Base-by-base conservation (phyloP, 257 asterid species). In the Salvia hispanica region DNA sequence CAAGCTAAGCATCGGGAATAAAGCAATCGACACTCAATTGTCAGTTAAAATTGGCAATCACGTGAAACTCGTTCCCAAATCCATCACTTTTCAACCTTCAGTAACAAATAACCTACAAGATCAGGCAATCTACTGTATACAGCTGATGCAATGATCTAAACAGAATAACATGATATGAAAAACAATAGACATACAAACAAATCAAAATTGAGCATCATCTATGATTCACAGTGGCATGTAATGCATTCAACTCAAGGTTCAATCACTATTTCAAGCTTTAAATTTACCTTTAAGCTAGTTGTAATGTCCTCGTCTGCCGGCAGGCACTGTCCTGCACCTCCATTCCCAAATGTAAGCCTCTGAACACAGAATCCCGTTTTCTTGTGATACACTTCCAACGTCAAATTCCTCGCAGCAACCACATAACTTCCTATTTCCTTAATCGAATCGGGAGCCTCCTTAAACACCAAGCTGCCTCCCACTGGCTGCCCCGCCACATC, bases 381-480 rank as follows among this genome's bases (percentile, higher is more conserved):
- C 83, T 79, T 92, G 71, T 90, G 96, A 82, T 86, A 88, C 75
- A 88, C 65, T 74, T 90, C 98, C 63, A 85, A 69, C 54, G 58
- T 70, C 59, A 81, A 83, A 66, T 71, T 80, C 81, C 71, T 83
- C n/a, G 78, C 76, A 60, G 87, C 88, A 37, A 81, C 76, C 62
- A 92, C 81, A 73, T 80, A 84, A 57, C 78, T 77, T 70, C 98
- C 95, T 52, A 88, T 74, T 77, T 92, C 98, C 58, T 78, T 83
- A 8, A 92, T 62, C 36, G 87, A 83, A 75, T 85, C 84, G 5
- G 97, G 95, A 53, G 82, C 75, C 68, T 82, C 88, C 76, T 77
- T 67, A 66, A 92, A 90, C 76, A 92, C 95, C 83, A 92, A 86
- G 71, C 96, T 92, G 71, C 97, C 97, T 18, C 93, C 90, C 48